Conservation (phyloP, 495 filamentous ascomycete species). For the Apodospora peruviana region DNA sequence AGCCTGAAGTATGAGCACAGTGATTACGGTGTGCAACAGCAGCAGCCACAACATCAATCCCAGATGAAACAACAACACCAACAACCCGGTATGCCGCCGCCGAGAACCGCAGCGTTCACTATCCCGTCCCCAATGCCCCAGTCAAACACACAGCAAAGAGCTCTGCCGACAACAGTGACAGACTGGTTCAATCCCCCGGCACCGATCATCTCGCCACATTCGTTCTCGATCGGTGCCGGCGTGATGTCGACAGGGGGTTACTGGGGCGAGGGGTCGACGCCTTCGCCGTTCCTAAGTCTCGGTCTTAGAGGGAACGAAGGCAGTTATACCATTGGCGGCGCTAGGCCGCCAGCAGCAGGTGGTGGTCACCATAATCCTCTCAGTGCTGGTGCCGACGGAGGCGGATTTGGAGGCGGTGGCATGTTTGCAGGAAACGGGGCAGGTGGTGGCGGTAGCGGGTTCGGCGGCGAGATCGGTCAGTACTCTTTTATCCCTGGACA, state of each 20-base stretch:
- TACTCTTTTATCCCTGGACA: constrained; percentile 17
- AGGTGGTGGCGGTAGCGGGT: constrained; percentile 14
- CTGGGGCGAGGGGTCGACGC: constrained; percentile 11
- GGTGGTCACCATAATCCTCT: background rate
- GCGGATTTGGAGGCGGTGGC: constrained; percentile 19
- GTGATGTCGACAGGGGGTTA: constrained; percentile 2
- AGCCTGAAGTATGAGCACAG: constrained; percentile 17
- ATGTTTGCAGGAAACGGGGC: constrained; percentile 27
- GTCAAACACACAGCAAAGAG: constrained; percentile 29
- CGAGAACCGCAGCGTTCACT: constrained; percentile 26
- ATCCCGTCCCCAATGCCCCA: constrained; percentile 32
- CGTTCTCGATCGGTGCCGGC: constrained; percentile 21
- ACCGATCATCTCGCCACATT: constrained; percentile 46
- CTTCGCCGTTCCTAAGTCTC: constrained; percentile 9
- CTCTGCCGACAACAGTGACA: constrained; percentile 28
- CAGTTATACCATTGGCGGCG: constrained; percentile 1
- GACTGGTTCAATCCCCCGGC: constrained; percentile 48
- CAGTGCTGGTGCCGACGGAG: background rate
- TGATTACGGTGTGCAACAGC: no score
- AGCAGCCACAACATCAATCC: constrained; percentile 4
- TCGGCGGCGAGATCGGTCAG: constrained; percentile 17
- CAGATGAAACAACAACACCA: constrained; percentile 17
- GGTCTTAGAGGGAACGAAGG: constrained; percentile 10
- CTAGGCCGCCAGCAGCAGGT: constrained; percentile 1
- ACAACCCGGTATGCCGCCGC: constrained; percentile 16